Base-by-base conservation (phyloP, 495 filamentous ascomycete species). In the Daldinia concentrica region DNA sequence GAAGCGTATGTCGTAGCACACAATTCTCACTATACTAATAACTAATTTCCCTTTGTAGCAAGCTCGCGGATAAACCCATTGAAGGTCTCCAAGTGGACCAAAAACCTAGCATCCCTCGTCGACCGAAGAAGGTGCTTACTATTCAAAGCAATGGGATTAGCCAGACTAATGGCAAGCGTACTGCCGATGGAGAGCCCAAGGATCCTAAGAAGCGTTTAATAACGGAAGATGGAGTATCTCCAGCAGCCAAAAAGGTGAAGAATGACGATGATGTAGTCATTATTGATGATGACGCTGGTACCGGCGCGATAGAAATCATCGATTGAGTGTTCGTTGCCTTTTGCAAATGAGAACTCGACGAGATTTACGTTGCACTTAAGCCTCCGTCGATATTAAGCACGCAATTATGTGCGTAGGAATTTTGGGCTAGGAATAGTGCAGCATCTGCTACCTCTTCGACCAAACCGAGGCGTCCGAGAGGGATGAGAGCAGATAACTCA, bases 311-410 rank as follows among this genome's bases (percentile, higher is more conserved):
- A 69, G 73, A 92, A 60, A 94, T 96, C 73, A 89, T 92, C 26
- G 91, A 90, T 56, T 87, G 50, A 27, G 15, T 73, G 34, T 56
- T 52, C 9, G 9, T 39, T 24, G 14, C 11, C 8, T 60, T 37
- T n/a, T 17, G 37, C 6, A 12, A 45, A 29, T 6, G 9, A 24
- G 57, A 27, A 51, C n/a, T 52, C 14, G 29, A 19, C 9, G 29
- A 1, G 11, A 11, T 48, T 77, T 74, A 92, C 19, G 84, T 80
- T 14, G 90, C 91, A 72, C 92, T 93, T 60, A 94, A 74, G 1
- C 93, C 93, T 17, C 93, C 93, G 76, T 96, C 93, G n/a, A 97
- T 83, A 73, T 93, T 94, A 8, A 97, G 83, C 27, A 94, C 86
- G 79, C 92, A 94, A 62, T 94, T 94, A 74, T 94, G 93, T 8